Evolutionary conservation across 352 stramenopile genomes (phyloP).

Genomic region (Pythium plurisporium): DNA sequence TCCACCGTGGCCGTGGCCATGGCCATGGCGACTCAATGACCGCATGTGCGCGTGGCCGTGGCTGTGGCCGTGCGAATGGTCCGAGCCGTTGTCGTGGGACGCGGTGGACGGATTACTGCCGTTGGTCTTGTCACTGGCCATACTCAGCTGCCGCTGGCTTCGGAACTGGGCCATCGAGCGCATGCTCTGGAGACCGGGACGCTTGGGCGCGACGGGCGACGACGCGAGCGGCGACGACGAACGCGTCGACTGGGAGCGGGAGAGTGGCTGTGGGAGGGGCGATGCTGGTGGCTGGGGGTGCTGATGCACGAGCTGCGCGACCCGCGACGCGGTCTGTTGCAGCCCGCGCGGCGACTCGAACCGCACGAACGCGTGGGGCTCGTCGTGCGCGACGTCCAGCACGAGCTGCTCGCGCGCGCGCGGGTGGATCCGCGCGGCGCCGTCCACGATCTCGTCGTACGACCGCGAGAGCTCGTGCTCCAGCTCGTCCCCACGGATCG

Average conservation of each 20-base stretch:
- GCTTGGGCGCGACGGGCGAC: background rate
- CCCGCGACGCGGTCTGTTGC: slow-evolving; percentile 9
- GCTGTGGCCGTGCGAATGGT: slow-evolving; percentile 6
- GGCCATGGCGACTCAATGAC: no score
- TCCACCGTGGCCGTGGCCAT: background rate
- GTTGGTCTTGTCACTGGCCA: slow-evolving; percentile 25
- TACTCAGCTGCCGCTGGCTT: slow-evolving; percentile 23
- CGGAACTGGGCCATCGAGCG: slow-evolving; percentile 13
- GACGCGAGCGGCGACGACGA: slow-evolving; percentile 14
- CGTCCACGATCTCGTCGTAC: slow-evolving; percentile 20
- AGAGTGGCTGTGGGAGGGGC: no score
- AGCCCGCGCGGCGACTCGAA: slow-evolving; percentile 18
- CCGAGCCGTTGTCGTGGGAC: slow-evolving; percentile 25
- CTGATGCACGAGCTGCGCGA: slow-evolving; percentile 9
- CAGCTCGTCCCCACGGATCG: no score
- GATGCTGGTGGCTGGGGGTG: background rate
- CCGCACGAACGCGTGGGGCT: slow-evolving; percentile 9
- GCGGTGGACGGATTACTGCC: slow-evolving; percentile 24
- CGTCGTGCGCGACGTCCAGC: slow-evolving; percentile 6
- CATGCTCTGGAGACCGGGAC: slow-evolving; percentile 8
- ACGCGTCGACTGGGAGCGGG: slow-evolving; percentile 10
- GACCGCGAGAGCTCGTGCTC: slow-evolving; percentile 16
- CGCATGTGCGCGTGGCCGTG: slow-evolving; percentile 7
- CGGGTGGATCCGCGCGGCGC: background rate
- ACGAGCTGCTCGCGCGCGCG: background rate